These are phyloP conservation scores for Pleurotus platypus DNA, from an alignment of 768 basidiomycete genomes.

Conservation along the genomic window DNA sequence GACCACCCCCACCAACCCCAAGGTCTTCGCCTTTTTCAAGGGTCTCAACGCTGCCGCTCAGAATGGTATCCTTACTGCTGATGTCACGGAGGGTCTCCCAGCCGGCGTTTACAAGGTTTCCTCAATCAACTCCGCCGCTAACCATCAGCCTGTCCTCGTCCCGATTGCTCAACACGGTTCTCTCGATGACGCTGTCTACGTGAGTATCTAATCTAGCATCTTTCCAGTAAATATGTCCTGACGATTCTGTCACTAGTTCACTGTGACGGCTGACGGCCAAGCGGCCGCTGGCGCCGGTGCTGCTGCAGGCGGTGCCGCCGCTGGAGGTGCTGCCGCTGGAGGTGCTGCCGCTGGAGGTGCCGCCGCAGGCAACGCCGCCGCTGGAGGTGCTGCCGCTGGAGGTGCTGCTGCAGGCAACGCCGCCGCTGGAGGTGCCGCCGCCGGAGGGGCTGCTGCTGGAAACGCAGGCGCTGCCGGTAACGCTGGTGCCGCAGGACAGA, in stretches of 20 bases:
- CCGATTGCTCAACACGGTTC: slow-evolving; percentile 36
- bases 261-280: slow-evolving; percentile 16
- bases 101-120: slow-evolving; percentile 47
- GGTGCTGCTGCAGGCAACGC: background rate
- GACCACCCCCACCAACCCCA: slow-evolving; percentile 46
- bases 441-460: slow-evolving; percentile 14
- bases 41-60: slow-evolving; percentile 43
- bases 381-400: slow-evolving; percentile 12
- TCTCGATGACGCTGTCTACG: slow-evolving; percentile 36
- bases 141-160: slow-evolving; percentile 39
- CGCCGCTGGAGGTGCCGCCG: slow-evolving; percentile 13
- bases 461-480: slow-evolving; percentile 22
- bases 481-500: background rate
- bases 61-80: slow-evolving; percentile 41
- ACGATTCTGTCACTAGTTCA: slow-evolving; percentile 15
- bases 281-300: slow-evolving; percentile 4
- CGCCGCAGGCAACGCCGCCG: slow-evolving; percentile 15
- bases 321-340: slow-evolving; percentile 12
- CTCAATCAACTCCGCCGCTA: slow-evolving; percentile 43
- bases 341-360: slow-evolving; percentile 20
- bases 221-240: no score
- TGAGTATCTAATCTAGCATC: slow-evolving; percentile 11
- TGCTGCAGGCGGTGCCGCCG: background rate
- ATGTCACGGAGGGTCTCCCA: slow-evolving; percentile 50
- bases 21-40: slow-evolving; percentile 57